phyloP scores from a whole-genome alignment of 495 filamentous ascomycete species.

The Chaetomium cochliodes region DNA sequence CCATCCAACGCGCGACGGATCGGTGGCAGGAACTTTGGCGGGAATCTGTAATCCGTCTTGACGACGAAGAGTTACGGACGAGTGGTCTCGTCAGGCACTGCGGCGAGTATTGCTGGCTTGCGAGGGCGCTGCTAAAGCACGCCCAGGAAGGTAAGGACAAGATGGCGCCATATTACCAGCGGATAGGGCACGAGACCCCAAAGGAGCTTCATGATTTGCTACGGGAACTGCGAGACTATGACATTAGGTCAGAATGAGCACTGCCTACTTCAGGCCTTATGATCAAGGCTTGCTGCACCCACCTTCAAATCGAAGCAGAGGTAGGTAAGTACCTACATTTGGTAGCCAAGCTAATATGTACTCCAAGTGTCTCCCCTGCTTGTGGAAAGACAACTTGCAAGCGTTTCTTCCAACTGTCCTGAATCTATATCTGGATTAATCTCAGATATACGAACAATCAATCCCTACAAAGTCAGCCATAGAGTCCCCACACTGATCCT shows the following conservation, averaged over 20 bases:
- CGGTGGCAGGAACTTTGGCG: slow-evolving; percentile 14
- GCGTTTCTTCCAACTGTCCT: too few species aligned
- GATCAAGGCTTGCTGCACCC: too few species aligned
- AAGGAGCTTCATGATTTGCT: slow-evolving; percentile 12
- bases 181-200: not conserved
- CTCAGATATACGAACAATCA: too few species aligned
- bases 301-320: too few species aligned
- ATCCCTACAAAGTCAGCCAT: too few species aligned
- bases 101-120: slow-evolving; percentile 20
- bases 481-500: too few species aligned
- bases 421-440: too few species aligned
- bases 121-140: slow-evolving; percentile 9
- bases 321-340: too few species aligned
- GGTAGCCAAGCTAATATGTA: too few species aligned
- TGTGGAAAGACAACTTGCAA: too few species aligned
- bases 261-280: too few species aligned
- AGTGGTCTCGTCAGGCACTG: slow-evolving; percentile 14
- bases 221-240: slow-evolving; percentile 6
- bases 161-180: not conserved
- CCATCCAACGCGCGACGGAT: not conserved
- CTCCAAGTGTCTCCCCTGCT: too few species aligned
- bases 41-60: not conserved
- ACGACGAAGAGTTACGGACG: slow-evolving; percentile 50
- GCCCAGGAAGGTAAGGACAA: not conserved
- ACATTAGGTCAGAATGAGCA: not conserved